These are phyloP conservation scores for Angomonas desouzai DNA, from an alignment of 208 protist genomes.

Conservation along the genomic window DNA sequence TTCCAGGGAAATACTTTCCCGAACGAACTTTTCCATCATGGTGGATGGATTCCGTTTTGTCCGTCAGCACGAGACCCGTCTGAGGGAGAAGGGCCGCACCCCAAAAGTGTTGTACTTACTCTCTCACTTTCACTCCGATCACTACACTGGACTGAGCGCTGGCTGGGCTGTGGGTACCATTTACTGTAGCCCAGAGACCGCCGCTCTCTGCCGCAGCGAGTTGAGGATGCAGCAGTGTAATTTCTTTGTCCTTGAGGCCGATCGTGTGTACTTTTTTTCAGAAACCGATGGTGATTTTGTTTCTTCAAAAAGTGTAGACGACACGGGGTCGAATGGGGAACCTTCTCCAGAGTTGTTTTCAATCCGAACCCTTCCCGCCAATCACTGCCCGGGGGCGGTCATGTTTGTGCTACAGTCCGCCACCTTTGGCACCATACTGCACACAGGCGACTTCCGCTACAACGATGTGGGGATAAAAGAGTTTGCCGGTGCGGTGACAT, in stretches of 20 bases:
- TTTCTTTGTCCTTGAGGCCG: neutral
- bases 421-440: conserved; percentile 61
- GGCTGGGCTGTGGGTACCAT: conserved; percentile 54
- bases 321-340: neutral
- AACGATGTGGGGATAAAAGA: conserved; percentile 27
- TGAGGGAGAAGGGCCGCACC: neutral
- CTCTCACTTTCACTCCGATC: conserved; percentile 91
- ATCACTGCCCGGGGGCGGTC: conserved; percentile 90
- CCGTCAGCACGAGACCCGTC: neutral
- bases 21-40: conserved; percentile 31
- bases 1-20: conserved; percentile 47
- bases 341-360: conserved; percentile 18
- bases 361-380: conserved; percentile 69
- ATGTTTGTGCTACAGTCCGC: conserved; percentile 85
- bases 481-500: neutral
- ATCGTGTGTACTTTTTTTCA: conserved; percentile 8
- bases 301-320: neutral
- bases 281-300: conserved; percentile 5
- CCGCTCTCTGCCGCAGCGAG: conserved; percentile 24
- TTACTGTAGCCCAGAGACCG: conserved; percentile 64
- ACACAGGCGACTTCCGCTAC: conserved; percentile 94
- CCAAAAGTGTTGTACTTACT: conserved; percentile 66
- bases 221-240: neutral
- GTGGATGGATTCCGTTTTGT: conserved; percentile 75
- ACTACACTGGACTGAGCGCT: conserved; percentile 68